Percentiles rank a stretch among this genome's conserved stretches.
Evolutionary conservation across 306 rosid species (phyloP).

Genomic region (Vigna reflexopilosa): DNA sequence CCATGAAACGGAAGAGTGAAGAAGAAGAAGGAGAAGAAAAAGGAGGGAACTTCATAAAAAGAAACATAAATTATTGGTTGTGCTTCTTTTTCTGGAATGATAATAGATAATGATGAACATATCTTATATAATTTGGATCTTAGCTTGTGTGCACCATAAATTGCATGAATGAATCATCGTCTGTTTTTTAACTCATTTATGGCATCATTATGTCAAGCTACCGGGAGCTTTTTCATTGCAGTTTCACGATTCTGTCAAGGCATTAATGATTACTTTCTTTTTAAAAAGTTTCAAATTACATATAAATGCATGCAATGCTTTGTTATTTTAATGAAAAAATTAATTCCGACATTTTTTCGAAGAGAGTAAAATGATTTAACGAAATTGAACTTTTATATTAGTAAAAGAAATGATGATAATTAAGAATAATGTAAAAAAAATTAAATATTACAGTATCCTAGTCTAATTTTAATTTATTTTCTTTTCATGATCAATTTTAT

Average conservation of each 20-base stretch:
- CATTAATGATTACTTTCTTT: neutral
- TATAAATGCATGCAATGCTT: no score
- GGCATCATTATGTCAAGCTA: neutral
- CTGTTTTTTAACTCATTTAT: slow-evolving; percentile 4
- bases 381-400: no score
- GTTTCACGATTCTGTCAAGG: neutral
- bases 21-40: neutral
- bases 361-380: no score
- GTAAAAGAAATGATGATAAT: no score
- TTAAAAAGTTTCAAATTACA: neutral
- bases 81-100: neutral
- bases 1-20: neutral
- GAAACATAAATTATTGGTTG: neutral
- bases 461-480: no score
- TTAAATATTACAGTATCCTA: no score
- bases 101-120: neutral
- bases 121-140: neutral
- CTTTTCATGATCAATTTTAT: no score
- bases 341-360: no score
- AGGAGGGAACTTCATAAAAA: neutral
- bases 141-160: neutral
- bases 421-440: no score
- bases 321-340: neutral
- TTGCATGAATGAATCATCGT: neutral
- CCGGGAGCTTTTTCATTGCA: neutral